Evolutionary conservation across 192 early-diverging fungal species (phyloP).

Genomic region (Mortierella claussenii): DNA sequence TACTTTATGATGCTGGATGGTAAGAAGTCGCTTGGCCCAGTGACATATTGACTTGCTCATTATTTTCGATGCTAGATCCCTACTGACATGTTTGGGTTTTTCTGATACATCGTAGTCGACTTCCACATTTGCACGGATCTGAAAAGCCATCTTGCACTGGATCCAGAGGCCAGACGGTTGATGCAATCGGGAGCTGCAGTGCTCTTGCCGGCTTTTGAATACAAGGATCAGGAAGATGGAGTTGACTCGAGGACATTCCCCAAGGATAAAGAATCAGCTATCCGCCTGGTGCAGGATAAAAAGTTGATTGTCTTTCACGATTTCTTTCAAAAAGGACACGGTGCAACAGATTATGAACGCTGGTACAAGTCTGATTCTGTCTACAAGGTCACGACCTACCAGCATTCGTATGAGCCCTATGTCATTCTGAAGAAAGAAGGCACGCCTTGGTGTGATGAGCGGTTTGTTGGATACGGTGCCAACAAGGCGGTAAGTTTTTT

Average conservation of each 20-base stretch:
- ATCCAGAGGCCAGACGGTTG: slow-evolving; percentile 48
- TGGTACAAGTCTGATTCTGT: slow-evolving; percentile 59
- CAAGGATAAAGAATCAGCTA: slow-evolving; percentile 53
- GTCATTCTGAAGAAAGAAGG: slow-evolving; percentile 65
- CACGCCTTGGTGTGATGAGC: slow-evolving; percentile 60
- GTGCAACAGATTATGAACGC: slow-evolving; percentile 61
- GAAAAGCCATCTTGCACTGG: slow-evolving; percentile 41
- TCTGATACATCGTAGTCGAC: slow-evolving; percentile 60
- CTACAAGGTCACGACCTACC: slow-evolving; percentile 64
- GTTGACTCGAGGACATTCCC: slow-evolving; percentile 61
- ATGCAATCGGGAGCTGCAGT: slow-evolving; percentile 57
- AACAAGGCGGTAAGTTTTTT: slow-evolving; percentile 8
- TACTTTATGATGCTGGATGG: slow-evolving; percentile 71
- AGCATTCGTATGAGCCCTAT: slow-evolving; percentile 69
- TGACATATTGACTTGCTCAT: not conserved
- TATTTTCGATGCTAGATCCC: no score
- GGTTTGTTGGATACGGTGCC: slow-evolving; percentile 51
- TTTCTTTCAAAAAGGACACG: slow-evolving; percentile 60
- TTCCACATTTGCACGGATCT: slow-evolving; percentile 69
- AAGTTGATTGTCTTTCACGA: slow-evolving; percentile 65
- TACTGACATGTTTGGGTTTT: no score
- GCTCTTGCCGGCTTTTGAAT: slow-evolving; percentile 69
- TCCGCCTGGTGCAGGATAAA: slow-evolving; percentile 49
- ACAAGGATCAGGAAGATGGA: slow-evolving; percentile 59
- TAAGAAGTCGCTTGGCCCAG: not conserved